phyloP scores from a whole-genome alignment of 2,329 filamentous ascomycete genomes.

The Alternaria panax region DNA sequence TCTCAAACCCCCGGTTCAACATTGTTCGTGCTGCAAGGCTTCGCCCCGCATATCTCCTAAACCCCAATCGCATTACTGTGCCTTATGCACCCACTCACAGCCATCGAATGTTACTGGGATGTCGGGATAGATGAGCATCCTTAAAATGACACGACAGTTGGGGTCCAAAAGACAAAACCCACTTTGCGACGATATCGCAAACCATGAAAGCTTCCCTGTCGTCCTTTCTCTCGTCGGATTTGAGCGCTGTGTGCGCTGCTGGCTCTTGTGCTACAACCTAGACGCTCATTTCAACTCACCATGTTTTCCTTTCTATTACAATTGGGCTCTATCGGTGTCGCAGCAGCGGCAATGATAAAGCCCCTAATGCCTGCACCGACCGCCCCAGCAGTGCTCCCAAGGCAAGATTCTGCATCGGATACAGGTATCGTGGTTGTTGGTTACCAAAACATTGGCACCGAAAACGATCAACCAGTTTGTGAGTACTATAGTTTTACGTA shows the following conservation, averaged over 20 bases:
- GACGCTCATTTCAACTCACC: background rate
- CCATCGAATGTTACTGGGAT: background rate
- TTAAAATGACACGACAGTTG: slow-evolving; percentile 6
- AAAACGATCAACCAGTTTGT: background rate
- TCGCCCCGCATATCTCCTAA: slow-evolving; percentile 3
- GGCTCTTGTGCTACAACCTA: background rate
- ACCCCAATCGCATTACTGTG: background rate
- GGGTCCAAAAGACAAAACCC: slow-evolving; percentile 3
- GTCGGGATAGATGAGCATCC: background rate
- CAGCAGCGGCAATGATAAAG: slow-evolving; percentile 1
- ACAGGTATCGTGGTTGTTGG: background rate
- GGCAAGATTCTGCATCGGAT: background rate
- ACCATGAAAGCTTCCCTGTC: background rate
- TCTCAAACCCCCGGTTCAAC: background rate
- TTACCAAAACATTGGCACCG: background rate
- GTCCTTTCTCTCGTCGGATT: background rate
- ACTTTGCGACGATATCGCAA: background rate
- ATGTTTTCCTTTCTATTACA: slow-evolving; percentile 1
- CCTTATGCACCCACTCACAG: slow-evolving; percentile 1
- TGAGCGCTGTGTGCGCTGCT: background rate
- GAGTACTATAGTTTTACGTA: background rate
- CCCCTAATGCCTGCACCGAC: background rate
- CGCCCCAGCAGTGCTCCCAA: slow-evolving; percentile 5
- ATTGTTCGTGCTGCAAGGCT: background rate
- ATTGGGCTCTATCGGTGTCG: background rate